Conservation (phyloP, 2,329 filamentous ascomycete genomes). For the Bertia moriformis region DNA sequence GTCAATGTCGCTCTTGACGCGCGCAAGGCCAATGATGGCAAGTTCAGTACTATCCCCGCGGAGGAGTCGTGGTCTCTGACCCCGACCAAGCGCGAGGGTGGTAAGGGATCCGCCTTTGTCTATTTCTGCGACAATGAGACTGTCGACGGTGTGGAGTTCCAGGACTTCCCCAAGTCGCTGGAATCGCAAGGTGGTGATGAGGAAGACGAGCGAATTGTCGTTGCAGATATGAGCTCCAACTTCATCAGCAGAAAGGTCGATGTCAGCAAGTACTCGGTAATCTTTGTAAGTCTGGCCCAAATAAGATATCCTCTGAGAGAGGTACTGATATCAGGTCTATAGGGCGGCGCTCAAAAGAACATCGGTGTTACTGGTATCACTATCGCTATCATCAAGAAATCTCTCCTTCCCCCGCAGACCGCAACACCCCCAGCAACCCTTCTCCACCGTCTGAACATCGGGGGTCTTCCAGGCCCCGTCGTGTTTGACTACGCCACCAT, state of each 20-base stretch:
- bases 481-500: conserved; percentile 73
- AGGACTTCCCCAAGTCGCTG: conserved; percentile 50
- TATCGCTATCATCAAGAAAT: conserved; percentile 72
- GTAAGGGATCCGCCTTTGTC: conserved; percentile 53
- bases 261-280: conserved; percentile 62
- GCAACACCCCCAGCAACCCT: conserved; percentile 53
- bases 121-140: conserved; percentile 95
- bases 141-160: conserved; percentile 85
- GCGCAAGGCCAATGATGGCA: conserved; percentile 53
- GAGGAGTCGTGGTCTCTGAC: conserved; percentile 66
- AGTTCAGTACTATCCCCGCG: conserved; percentile 72
- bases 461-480: conserved; percentile 63
- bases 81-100: neutral
- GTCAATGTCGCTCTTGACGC: conserved; percentile 69
- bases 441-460: conserved; percentile 47
- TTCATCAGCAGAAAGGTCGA: conserved; percentile 72
- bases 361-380: conserved; percentile 75
- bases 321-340: neutral
- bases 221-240: conserved; percentile 89
- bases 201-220: conserved; percentile 59
- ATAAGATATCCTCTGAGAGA: neutral
- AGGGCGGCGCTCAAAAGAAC: conserved; percentile 75
- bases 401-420: conserved; percentile 53
- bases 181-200: conserved; percentile 29
- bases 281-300: conserved; percentile 49